Percentiles rank a stretch among this genome's conserved stretches.
These are phyloP conservation scores for Takakia lepidozioides DNA, from an alignment of 225 moss, liverwort and hornwort genomes.

Conservation along the genomic window DNA sequence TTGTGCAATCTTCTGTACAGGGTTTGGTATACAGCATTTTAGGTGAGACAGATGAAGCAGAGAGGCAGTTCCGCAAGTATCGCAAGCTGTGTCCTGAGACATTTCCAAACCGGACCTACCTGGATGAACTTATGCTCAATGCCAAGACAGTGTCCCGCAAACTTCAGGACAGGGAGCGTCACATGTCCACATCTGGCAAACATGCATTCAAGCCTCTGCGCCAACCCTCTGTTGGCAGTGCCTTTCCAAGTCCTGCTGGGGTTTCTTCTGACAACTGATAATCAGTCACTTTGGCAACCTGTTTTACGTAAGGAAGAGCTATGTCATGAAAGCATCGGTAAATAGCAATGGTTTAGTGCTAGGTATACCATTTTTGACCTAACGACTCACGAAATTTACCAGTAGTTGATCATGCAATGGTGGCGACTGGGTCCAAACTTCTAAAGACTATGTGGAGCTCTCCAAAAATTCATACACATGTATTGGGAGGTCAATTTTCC, in stretches of 20 bases:
- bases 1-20: conserved; percentile 39
- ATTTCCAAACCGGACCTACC: conserved; percentile 74
- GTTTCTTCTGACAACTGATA: too few relatives aligned
- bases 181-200: conserved; percentile 35
- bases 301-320: too few relatives aligned
- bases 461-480: too few relatives aligned
- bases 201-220: conserved; percentile 51
- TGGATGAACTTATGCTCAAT: conserved; percentile 83
- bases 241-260: conserved; percentile 5
- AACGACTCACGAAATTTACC: too few relatives aligned
- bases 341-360: too few relatives aligned
- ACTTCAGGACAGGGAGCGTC: conserved; percentile 16
- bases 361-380: too few relatives aligned
- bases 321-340: too few relatives aligned
- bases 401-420: too few relatives aligned
- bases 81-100: conserved; percentile 76
- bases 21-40: conserved; percentile 86
- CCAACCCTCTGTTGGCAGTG: conserved; percentile 30
- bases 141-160: conserved; percentile 77
- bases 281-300: too few relatives aligned
- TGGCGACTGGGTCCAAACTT: too few relatives aligned
- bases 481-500: too few relatives aligned
- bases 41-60: conserved; percentile 62
- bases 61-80: conserved; percentile 65
- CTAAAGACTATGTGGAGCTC: too few relatives aligned